Base-by-base conservation (phyloP, 345 rosid genomes). In the Citrus medica region DNA sequence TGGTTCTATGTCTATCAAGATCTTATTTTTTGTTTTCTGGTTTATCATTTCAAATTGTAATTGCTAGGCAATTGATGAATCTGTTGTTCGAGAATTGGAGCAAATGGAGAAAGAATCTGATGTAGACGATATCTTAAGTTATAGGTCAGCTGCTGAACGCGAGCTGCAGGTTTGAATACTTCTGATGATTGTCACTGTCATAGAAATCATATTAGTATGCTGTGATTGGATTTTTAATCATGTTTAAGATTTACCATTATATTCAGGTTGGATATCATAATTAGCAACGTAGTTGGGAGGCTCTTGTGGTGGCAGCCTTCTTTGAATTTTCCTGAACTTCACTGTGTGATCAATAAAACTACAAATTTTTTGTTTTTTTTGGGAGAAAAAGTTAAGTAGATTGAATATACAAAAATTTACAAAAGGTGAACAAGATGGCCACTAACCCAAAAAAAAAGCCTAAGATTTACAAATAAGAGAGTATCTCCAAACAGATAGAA, bases 81-180 rank as follows among this genome's bases (percentile, higher is more conserved):
- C 85, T 70, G 72, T 92, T 85, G 83, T 92, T 84, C 79, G 75
- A 76, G 93, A 92, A 76, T 82, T 95, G 88, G 98, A 95, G 86
- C 87, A 88, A 89, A 87, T 95, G 88, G 98, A 95, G 92, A 89
- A 88, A 85, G 94, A 92, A 75, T 89, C 82, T 76, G 98, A 93
- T 79, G 83, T 91, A 76, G 97, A 93, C 72, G 97, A 92, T 82
- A 95, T 95, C 82, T 85, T 95, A 82, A 89, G 85, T 82, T 93
- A 90, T 76, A 88, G 98, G 78, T 86, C 98, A 46, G 90, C 87
- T 84, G 98, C 98, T 51, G 98, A 95, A 83, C 64, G 64, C 85
- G 90, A 95, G 86, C 83, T 92, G 78, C 93, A 93, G 98, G 98
- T 95, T 88, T 80, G 86, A 35, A 67, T 82, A 58, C 65, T 56